Evolutionary conservation across 2,329 filamentous ascomycete genomes (phyloP), one percentile per base, ranked within the genome.

Genomic region (Boeremia lycopersici): DNA sequence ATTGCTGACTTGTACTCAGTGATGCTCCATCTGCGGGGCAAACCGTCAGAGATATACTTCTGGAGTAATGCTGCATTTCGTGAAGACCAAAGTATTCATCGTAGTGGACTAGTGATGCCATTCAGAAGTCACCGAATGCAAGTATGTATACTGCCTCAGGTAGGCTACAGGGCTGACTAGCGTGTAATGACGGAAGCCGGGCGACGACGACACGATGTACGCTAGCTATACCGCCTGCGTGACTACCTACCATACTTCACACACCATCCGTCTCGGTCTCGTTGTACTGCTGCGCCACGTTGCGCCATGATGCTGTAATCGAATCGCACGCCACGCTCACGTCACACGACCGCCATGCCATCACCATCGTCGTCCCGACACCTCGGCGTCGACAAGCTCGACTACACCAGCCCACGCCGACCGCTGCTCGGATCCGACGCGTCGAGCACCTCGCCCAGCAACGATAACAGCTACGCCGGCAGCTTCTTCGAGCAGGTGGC

Each of bases 401-500:
- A 82, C 69, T 82, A 80, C 69, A 70, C 73, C 48, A 70, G 52
- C 60, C 72, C 64, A 57, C 74, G 62, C 61, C 71, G 75, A 36
- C 78, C 78, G 5, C 75, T 81, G 15, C 73, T 80, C 10, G 69
- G 69, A 57, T 48, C 48, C 40, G 66, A 67, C 46, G 65, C 73
- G 36, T 65, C 65, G 19, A 67, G 67, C 42, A 67, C 62, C 67
- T 61, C 41, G 67, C 70, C 13, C 70, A 79, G 76, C 56, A 73
- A 76, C 54, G 73, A 76, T 53, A 77, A 70, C 52, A 80, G 78
- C 65, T 77, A 78, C 69, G 78, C 78, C 45, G 79, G 79, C 56
- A 80, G 76, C 72, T 82, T 88, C 68, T 82, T 87, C 68, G 83
- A 79, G 53, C 79, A 86, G 64, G 83, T 87, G 10, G 84, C 84